A percentile compares a stretch with the other conserved stretches of the same genome.
phyloP scores from a whole-genome alignment of 192 early-diverging fungal species.

The Coemansia sp. region DNA sequence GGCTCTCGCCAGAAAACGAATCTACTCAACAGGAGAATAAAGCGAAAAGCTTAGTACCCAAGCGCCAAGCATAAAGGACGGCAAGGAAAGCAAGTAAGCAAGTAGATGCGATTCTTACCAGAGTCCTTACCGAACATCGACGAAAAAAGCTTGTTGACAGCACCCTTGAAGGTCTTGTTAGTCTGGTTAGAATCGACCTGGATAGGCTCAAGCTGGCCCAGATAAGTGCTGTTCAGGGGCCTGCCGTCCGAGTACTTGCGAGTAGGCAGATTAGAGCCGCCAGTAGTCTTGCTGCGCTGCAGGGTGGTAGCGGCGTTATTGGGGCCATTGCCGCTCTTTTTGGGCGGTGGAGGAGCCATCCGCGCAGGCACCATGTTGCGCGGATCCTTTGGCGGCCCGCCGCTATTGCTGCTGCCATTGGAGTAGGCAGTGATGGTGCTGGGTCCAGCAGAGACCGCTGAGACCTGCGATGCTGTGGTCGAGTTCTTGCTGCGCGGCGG shows the following conservation, averaged over 20 bases:
- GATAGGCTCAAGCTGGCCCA: constrained; percentile 53
- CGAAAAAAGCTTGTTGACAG: constrained; percentile 54
- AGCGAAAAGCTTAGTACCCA: neutral
- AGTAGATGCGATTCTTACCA: neutral
- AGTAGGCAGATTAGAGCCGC: constrained; percentile 31
- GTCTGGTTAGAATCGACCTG: constrained; percentile 33
- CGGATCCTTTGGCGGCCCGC: constrained; percentile 3
- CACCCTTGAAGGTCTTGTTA: constrained; percentile 55
- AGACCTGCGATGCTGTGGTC: constrained; percentile 12
- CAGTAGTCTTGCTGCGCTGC: constrained; percentile 54
- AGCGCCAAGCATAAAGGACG: neutral
- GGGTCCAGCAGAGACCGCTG: constrained; percentile 14
- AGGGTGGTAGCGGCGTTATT: constrained; percentile 18
- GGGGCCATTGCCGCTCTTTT: constrained; percentile 44
- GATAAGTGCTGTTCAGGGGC: constrained; percentile 52
- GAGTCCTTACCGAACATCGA: constrained; percentile 53
- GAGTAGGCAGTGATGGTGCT: constrained; percentile 23
- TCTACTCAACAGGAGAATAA: constrained; percentile 33
- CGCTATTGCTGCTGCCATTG: constrained; percentile 17
- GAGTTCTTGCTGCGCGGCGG: constrained; percentile 43
- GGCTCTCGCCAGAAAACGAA: constrained; percentile 63
- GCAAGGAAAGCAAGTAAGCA: neutral
- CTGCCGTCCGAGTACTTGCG: constrained; percentile 52
- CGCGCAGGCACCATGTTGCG: constrained; percentile 33
- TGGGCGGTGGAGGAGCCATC: constrained; percentile 47